phyloP scores from a whole-genome alignment of 768 basidiomycete genomes.

The Phallus indusiatus region DNA sequence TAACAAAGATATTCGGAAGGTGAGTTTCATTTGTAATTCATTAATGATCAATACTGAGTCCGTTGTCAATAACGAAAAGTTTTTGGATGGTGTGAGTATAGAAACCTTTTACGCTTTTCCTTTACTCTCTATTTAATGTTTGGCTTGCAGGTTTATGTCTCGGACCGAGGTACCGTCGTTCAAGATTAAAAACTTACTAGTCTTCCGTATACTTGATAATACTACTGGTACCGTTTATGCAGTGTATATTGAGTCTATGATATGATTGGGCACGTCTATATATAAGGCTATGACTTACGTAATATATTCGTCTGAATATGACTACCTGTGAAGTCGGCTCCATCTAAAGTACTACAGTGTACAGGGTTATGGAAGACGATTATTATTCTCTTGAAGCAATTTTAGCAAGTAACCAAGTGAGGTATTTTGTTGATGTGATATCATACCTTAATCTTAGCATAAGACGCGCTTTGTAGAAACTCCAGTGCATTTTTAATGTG shows the following conservation, averaged over 20 bases:
- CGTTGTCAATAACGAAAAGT: slow-evolving; percentile 56
- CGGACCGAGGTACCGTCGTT: slow-evolving; percentile 62
- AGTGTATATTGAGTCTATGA: not conserved
- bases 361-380: slow-evolving; percentile 64
- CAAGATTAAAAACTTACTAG: slow-evolving; percentile 24
- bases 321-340: too few relatives aligned
- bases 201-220: not conserved
- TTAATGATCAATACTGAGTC: slow-evolving; percentile 25
- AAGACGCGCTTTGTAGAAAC: slow-evolving; percentile 44
- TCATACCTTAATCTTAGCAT: not conserved
- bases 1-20: slow-evolving; percentile 93
- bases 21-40: not conserved
- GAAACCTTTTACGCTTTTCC: not conserved
- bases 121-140: not conserved
- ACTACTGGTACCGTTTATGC: not conserved
- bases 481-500: slow-evolving; percentile 88
- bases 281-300: too few relatives aligned
- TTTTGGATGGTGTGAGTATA: slow-evolving; percentile 9
- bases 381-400: slow-evolving; percentile 91
- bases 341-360: too few relatives aligned
- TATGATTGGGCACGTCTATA: not conserved
- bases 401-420: slow-evolving; percentile 82
- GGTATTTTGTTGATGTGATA: slow-evolving; percentile 3
- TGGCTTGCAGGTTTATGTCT: slow-evolving; percentile 53
- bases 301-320: too few relatives aligned